Percentiles rank a stretch among this genome's conserved stretches.
phyloP scores from a whole-genome alignment of 306 rosid species.

The Hylodesmum podocarpum region DNA sequence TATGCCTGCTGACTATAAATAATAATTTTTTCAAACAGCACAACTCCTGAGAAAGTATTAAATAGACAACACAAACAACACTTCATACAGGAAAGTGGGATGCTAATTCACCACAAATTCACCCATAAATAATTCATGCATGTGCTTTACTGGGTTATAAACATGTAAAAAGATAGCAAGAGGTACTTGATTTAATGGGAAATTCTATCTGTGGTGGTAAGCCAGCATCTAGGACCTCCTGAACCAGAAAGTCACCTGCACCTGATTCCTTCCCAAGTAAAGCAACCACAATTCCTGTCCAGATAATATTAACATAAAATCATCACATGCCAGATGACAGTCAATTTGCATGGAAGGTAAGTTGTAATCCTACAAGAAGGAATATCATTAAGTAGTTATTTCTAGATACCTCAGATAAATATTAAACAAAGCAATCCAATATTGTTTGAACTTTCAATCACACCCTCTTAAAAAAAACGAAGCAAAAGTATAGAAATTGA shows the following conservation, averaged over 20 bases:
- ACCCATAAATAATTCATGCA: background rate
- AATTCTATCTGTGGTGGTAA: constrained; percentile 81
- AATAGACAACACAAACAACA: constrained; percentile 8
- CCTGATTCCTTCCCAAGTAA: constrained; percentile 74
- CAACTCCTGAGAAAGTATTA: constrained; percentile 2
- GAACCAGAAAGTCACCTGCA: constrained; percentile 77
- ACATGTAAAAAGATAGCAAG: constrained; percentile 20
- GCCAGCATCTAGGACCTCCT: constrained; percentile 88
- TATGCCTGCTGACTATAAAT: background rate
- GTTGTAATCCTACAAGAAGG: constrained; percentile 15
- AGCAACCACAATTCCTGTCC: constrained; percentile 72
- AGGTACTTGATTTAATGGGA: constrained; percentile 68
- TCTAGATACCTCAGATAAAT: constrained; percentile 18
- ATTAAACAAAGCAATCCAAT: constrained; percentile 21
- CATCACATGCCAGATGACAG: constrained; percentile 12
- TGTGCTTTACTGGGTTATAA: constrained; percentile 23
- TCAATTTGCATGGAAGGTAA: background rate
- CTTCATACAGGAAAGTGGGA: constrained; percentile 15
- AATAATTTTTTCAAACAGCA: constrained; percentile 9
- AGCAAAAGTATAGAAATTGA: background rate
- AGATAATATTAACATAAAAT: constrained; percentile 32
- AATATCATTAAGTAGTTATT: constrained; percentile 4
- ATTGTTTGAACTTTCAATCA: background rate
- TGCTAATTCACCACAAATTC: constrained; percentile 21
- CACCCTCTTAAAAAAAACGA: background rate